Percentiles rank a stretch among this genome's conserved stretches.
Conservation (phyloP, 345 rosid species). For the Ceriops tagal region DNA sequence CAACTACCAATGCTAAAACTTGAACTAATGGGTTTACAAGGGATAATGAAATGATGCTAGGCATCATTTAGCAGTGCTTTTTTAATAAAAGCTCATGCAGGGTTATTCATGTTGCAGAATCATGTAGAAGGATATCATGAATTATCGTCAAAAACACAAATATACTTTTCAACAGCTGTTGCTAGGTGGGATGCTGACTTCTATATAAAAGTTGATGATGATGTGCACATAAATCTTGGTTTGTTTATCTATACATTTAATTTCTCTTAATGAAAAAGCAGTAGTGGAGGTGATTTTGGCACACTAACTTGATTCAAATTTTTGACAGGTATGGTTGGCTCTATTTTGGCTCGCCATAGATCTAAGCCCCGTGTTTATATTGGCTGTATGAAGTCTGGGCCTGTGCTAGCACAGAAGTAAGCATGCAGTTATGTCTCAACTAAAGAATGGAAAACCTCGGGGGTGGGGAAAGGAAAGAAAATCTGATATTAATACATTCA, state of each 20-base stretch:
- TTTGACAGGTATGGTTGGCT: constrained; percentile 62
- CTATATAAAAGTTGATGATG: constrained; percentile 78
- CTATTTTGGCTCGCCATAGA: constrained; percentile 79
- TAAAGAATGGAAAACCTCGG: constrained; percentile 44
- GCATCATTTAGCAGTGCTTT: neutral
- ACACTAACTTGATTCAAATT: constrained; percentile 16
- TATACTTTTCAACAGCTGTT: constrained; percentile 61
- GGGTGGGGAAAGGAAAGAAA: constrained; percentile 29
- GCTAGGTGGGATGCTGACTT: constrained; percentile 83
- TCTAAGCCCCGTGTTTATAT: constrained; percentile 72
- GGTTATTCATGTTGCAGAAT: constrained; percentile 45
- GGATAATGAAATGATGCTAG: neutral
- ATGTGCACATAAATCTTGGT: constrained; percentile 92
- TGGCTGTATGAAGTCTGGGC: constrained; percentile 98
- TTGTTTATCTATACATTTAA: constrained; percentile 27
- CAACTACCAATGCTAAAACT: neutral
- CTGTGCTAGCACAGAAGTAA: constrained; percentile 87
- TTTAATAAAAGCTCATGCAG: constrained; percentile 2
- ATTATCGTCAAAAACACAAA: constrained; percentile 66
- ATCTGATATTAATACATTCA: neutral
- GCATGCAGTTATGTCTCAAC: constrained; percentile 12
- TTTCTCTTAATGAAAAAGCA: constrained; percentile 8
- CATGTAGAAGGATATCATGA: constrained; percentile 81
- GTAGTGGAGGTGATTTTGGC: constrained; percentile 1
- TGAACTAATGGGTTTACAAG: constrained; percentile 1